A percentile compares a stretch with the other conserved stretches of the same genome.
Conservation (phyloP, 768 basidiomycete genomes). For the Leccinum boreale region DNA sequence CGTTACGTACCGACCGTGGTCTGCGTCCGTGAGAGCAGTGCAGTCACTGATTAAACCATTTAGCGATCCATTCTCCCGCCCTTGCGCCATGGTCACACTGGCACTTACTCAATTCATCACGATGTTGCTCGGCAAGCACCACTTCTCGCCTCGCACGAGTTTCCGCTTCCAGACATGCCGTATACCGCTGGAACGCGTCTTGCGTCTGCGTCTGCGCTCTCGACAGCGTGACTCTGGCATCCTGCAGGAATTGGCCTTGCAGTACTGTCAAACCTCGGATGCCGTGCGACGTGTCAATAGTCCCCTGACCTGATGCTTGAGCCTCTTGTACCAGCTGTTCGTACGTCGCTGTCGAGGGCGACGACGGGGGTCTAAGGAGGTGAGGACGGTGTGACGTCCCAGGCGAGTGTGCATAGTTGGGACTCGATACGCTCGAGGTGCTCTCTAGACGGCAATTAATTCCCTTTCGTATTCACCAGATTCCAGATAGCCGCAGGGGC, state of each 20-base stretch:
- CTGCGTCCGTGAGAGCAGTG: constrained; percentile 35
- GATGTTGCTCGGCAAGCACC: constrained; percentile 59
- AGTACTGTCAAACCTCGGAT: constrained; percentile 7
- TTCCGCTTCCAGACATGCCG: constrained; percentile 64
- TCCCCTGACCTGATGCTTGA: constrained; percentile 52
- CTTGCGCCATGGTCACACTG: background rate
- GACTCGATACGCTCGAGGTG: constrained; percentile 28
- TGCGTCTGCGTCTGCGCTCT: constrained; percentile 71
- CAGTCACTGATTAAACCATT: constrained; percentile 28
- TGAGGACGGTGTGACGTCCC: constrained; percentile 30
- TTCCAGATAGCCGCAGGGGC: background rate
- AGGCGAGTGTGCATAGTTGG: constrained; percentile 31
- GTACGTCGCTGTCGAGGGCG: constrained; percentile 47
- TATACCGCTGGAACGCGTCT: constrained; percentile 68
- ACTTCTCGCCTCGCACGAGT: constrained; percentile 64
- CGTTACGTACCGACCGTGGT: constrained; percentile 32
- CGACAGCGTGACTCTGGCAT: constrained; percentile 54
- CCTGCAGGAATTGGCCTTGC: constrained; percentile 60
- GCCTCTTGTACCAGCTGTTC: constrained; percentile 59
- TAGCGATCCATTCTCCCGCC: constrained; percentile 16
- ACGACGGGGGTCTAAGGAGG: constrained; percentile 45
- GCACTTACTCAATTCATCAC: constrained; percentile 57
- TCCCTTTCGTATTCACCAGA: constrained; percentile 4
- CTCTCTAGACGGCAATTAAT: constrained; percentile 18
- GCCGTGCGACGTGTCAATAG: constrained; percentile 5